Base-by-base conservation (phyloP, 352 stramenopile species). In the Thalassiosira delicatula region DNA sequence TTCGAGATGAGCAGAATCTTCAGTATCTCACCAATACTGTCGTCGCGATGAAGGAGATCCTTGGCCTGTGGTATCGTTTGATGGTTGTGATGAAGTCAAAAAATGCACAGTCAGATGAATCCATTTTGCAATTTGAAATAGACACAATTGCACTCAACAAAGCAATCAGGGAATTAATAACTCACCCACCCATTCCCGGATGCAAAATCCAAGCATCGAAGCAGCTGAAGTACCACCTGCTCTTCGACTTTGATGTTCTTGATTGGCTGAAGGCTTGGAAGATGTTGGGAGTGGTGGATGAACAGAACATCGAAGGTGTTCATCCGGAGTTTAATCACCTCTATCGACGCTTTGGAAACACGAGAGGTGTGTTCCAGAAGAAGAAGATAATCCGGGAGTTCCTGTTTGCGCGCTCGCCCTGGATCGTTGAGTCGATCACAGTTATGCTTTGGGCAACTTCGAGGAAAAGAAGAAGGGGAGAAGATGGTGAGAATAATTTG, bases 41-140 rank as follows among this genome's bases (percentile, higher is more conserved):
- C 9, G 21, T n/a, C n/a, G 56, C 19, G 3, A 37, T 63, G 56
- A 63, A 63, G n/a, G 2, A 33, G n/a, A 63, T 63, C 3, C 3
- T 63, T 33, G 11, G 19, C 3, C 25, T 42, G 56, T 63, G 56
- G 56, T 63, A n/a, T 21, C 29, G 23, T 37, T 63, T 63, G 56
- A 63, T 63, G 56, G 3, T 42, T 14, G 56, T 63, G n/a, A 63
- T 63, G 56, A 63, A 63, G 35, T 63, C 56, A 63, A 63, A 63
- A 40, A 42, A 32, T 33, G 4, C 3, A 14, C 56, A 63, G 56
- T 19, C 56, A 40, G 56, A 35, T 33, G 21, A 63, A 40, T 37
- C 56, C 5, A 32, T 63, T 32, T 3, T 8, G 21, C 56, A 63
- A 40, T 63, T 63, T 27, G 35, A 40, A 27, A 21, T n/a, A 19